Percentiles rank a stretch among this genome's conserved stretches.
phyloP scores from a whole-genome alignment of 1,284 basidiomycete genomes.

The Xerocomus cyaneibrunnescens region DNA sequence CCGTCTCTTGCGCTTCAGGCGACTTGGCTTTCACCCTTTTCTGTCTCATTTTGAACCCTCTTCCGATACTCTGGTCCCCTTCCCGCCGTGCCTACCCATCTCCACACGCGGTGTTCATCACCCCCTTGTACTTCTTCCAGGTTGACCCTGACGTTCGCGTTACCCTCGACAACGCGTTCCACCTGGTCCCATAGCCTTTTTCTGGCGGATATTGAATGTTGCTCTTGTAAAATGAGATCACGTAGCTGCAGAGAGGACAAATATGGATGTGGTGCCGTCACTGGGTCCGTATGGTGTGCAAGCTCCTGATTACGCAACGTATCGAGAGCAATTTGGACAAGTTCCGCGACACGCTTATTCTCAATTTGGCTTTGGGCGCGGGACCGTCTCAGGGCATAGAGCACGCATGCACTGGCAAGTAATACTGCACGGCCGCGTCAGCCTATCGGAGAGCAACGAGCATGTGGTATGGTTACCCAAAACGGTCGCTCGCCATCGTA shows the following conservation, averaged over 20 bases:
- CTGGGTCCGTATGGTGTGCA: slow-evolving; percentile 83
- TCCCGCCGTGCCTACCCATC: slow-evolving; percentile 69
- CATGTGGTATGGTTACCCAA: slow-evolving; percentile 50
- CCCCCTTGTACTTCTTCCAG: slow-evolving; percentile 87
- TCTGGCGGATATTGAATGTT: slow-evolving; percentile 70
- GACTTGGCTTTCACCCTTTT: slow-evolving; percentile 31
- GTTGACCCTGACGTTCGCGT: slow-evolving; percentile 90
- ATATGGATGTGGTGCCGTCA: slow-evolving; percentile 75
- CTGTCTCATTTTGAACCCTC: slow-evolving; percentile 31
- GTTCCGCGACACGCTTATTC: slow-evolving; percentile 66
- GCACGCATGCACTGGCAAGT: slow-evolving; percentile 35
- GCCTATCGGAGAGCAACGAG: slow-evolving; percentile 4
- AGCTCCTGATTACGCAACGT: slow-evolving; percentile 86
- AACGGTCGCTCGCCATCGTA: slow-evolving; percentile 67
- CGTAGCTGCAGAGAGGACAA: slow-evolving; percentile 89
- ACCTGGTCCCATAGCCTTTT: slow-evolving; percentile 85
- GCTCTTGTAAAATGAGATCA: slow-evolving; percentile 83
- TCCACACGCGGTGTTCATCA: slow-evolving; percentile 84
- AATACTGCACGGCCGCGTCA: slow-evolving; percentile 34
- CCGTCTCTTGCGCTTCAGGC: slow-evolving; percentile 23
- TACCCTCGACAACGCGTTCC: slow-evolving; percentile 86
- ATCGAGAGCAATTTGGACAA: slow-evolving; percentile 80
- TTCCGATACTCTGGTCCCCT: slow-evolving; percentile 35
- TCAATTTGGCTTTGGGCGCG: slow-evolving; percentile 60
- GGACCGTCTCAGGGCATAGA: slow-evolving; percentile 42